A percentile compares a stretch with the other conserved stretches of the same genome.
Conservation (phyloP, 345 rosid genomes). For the Durio zibethinus region DNA sequence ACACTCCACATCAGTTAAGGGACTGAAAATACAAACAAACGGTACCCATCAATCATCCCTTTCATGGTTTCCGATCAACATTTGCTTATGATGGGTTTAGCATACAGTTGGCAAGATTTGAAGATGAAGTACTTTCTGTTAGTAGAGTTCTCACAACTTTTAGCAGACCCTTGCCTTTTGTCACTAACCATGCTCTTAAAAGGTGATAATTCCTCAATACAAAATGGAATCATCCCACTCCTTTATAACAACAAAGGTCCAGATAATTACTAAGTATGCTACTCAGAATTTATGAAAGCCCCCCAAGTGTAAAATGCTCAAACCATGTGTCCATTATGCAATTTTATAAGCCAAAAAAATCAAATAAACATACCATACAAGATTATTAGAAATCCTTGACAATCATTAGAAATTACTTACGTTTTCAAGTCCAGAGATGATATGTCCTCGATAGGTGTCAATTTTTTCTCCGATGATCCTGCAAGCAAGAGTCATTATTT, state of each 20-base stretch:
- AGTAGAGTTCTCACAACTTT: neutral
- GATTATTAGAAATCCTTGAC: neutral
- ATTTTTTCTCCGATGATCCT: slow-evolving; percentile 57
- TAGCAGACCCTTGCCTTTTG: neutral
- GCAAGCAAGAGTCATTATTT: slow-evolving; percentile 23
- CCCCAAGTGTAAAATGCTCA: neutral
- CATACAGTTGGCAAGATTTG: neutral
- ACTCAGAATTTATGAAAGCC: neutral
- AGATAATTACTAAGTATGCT: neutral
- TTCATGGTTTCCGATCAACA: slow-evolving; percentile 1
- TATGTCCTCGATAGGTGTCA: slow-evolving; percentile 58
- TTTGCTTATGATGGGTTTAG: neutral
- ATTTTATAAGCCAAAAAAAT: neutral
- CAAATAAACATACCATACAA: neutral
- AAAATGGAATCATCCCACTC: neutral
- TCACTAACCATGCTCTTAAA: neutral
- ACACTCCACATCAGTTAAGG: neutral
- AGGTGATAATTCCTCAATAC: neutral
- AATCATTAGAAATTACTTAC: slow-evolving; percentile 36
- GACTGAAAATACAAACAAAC: neutral
- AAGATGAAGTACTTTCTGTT: neutral
- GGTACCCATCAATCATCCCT: neutral
- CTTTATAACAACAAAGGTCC: neutral
- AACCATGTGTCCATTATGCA: neutral
- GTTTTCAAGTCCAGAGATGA: slow-evolving; percentile 66